A percentile compares a stretch with the other conserved stretches of the same genome.
Evolutionary conservation across 345 rosid species (phyloP).

Genomic region (Eucalyptus cloeziana): DNA sequence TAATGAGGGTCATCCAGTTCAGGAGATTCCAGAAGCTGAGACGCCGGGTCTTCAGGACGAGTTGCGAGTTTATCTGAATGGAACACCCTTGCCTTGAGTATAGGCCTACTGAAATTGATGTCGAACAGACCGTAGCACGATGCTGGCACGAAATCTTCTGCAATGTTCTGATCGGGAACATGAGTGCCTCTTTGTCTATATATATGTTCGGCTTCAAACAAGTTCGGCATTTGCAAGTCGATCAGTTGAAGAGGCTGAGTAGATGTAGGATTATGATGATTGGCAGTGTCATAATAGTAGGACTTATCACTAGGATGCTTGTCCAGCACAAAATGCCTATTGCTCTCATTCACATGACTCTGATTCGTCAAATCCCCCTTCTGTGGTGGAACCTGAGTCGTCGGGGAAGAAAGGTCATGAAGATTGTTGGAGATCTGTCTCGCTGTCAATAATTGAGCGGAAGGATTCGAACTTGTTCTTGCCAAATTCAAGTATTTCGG

Average conservation of each 20-base stretch:
- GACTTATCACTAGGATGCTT: constrained; percentile 8
- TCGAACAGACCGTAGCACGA: background rate
- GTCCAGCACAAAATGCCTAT: constrained; percentile 1
- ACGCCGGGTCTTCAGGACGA: background rate
- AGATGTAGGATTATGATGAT: constrained; percentile 12
- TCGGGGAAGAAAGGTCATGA: constrained; percentile 21
- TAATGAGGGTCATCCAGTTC: background rate
- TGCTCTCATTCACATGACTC: constrained; percentile 6
- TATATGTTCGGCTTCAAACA: constrained; percentile 7
- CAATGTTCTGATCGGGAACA: background rate
- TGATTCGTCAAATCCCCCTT: background rate
- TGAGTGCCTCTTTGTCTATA: constrained; percentile 22
- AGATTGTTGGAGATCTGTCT: constrained; percentile 14
- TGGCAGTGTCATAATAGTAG: constrained; percentile 11
- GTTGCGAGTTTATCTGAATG: background rate
- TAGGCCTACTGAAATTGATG: constrained; percentile 10
- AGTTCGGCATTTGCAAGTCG: constrained; percentile 11
- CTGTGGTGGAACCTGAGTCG: constrained; percentile 16
- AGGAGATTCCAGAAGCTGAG: background rate
- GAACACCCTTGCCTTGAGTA: constrained; percentile 25
- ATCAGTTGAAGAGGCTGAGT: constrained; percentile 9
- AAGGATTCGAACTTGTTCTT: constrained; percentile 13
- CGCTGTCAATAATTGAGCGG: constrained; percentile 14
- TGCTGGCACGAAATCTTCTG: background rate
- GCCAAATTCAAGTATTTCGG: constrained; percentile 13